Percentiles rank a stretch among this genome's conserved stretches.
These are phyloP conservation scores for Lolium multiflorum DNA, from an alignment of 176 grass and related monocot genomes.

Conservation along the genomic window DNA sequence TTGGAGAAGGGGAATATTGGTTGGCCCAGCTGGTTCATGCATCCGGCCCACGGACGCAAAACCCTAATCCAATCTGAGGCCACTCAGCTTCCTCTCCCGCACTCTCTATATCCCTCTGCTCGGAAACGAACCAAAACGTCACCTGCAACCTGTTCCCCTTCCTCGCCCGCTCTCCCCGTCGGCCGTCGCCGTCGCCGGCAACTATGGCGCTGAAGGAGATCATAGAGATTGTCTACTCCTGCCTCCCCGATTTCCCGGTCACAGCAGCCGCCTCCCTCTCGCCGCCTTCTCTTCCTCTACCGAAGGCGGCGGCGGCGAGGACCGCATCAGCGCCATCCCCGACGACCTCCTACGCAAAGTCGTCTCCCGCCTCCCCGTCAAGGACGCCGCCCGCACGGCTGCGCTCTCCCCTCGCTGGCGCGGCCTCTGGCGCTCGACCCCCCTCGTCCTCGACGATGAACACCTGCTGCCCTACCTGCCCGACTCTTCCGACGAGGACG, in stretches of 20 bases:
- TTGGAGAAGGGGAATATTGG: no score
- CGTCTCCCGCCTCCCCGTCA: constrained; percentile 31
- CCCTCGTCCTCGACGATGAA: constrained; percentile 15
- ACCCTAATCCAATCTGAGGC: no score
- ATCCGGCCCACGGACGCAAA: no score
- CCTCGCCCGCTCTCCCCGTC: not conserved
- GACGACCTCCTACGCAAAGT: constrained; percentile 28
- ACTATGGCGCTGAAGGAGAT: not conserved
- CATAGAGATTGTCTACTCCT: not conserved
- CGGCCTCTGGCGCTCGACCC: constrained; percentile 28
- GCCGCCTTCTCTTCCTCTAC: not conserved
- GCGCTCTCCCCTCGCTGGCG: constrained; percentile 30
- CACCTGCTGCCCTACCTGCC: no score
- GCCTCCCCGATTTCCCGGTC: not conserved
- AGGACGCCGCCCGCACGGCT: constrained; percentile 33
- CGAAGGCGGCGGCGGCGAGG: constrained; percentile 4
- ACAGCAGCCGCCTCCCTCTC: not conserved
- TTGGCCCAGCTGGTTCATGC: no score
- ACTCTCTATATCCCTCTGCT: no score
- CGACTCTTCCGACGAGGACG: no score
- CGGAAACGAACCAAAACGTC: no score
- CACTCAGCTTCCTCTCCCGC: no score
- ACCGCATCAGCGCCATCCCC: constrained; percentile 41
- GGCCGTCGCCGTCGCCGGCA: not conserved
- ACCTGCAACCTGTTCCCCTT: not conserved